These are phyloP conservation scores for Ceratobasidium theobromae DNA, from an alignment of 1,284 basidiomycete species.

Conservation along the genomic window DNA sequence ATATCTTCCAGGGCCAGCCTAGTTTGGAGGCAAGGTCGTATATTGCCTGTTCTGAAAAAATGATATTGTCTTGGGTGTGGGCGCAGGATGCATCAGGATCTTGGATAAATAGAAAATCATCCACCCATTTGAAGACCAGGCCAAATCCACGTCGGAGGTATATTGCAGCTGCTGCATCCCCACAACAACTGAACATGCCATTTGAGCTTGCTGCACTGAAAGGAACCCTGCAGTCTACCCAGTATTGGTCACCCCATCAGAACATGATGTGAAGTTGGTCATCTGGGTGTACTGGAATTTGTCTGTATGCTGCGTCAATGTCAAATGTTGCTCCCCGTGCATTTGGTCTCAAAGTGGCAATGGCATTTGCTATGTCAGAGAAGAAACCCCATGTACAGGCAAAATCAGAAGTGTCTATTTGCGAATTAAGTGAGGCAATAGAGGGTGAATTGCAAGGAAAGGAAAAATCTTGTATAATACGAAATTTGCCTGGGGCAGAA, in stretches of 20 bases:
- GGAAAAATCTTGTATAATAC: slow-evolving; percentile 20
- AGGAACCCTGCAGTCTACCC: slow-evolving; percentile 40
- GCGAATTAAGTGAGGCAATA: background rate
- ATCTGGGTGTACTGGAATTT: slow-evolving; percentile 42
- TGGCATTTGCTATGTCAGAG: slow-evolving; percentile 38
- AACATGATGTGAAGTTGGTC: slow-evolving; percentile 46
- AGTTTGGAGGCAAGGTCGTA: background rate
- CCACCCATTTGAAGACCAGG: slow-evolving; percentile 47
- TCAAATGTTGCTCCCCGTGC: slow-evolving; percentile 45
- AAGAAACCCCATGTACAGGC: slow-evolving; percentile 50
- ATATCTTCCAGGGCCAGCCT: slow-evolving; percentile 1
- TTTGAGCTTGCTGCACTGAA: slow-evolving; percentile 44
- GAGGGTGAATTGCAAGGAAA: background rate
- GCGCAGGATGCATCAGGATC: no score
- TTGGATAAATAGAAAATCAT: slow-evolving; percentile 47
- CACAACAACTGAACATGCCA: slow-evolving; percentile 42
- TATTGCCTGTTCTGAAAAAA: background rate
- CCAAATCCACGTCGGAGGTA: slow-evolving; percentile 41
- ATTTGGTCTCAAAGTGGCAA: slow-evolving; percentile 43
- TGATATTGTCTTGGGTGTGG: background rate
- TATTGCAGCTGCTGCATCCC: slow-evolving; percentile 42
- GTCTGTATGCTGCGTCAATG: slow-evolving; percentile 43
- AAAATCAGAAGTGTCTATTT: slow-evolving; percentile 43
- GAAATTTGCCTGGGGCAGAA: background rate
- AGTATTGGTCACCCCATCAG: slow-evolving; percentile 35